Evolutionary conservation across 2,329 filamentous ascomycete species (phyloP).

Genomic region (Aspergillus fumigatiaffinis): DNA sequence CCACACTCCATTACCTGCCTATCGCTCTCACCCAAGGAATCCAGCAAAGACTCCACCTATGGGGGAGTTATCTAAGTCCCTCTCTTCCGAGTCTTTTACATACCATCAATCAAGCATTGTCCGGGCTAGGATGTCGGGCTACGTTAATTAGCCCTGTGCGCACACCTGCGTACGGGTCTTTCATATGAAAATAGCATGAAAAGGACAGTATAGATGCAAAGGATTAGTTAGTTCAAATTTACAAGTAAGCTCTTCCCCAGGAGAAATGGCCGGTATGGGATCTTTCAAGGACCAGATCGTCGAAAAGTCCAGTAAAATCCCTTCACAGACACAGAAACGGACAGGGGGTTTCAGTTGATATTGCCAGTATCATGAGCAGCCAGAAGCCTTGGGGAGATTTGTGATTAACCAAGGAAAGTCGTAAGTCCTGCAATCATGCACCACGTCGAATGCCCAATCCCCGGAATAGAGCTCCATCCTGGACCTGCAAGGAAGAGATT

Average conservation of each 20-base stretch:
- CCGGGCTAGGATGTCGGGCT: not conserved
- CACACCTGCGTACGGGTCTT: not conserved
- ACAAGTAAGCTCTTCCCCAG: not conserved
- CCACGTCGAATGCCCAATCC: conserved; percentile 49
- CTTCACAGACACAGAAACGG: not conserved
- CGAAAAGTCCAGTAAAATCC: not conserved
- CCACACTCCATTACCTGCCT: not conserved
- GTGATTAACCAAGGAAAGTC: not conserved
- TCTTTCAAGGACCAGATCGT: not conserved
- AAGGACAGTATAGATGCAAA: not conserved
- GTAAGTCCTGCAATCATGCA: conserved; percentile 9
- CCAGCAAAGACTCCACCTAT: not conserved
- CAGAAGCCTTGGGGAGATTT: not conserved
- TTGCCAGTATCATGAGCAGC: not conserved
- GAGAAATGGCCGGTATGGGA: not conserved
- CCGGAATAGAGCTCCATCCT: conserved; percentile 37
- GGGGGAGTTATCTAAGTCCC: not conserved
- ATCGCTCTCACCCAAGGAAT: too few species aligned
- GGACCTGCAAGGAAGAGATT: not conserved
- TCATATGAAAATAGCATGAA: not conserved
- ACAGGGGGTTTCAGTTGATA: not conserved
- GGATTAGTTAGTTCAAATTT: not conserved
- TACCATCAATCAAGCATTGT: not conserved
- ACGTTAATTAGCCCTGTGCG: not conserved
- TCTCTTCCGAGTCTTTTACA: not conserved